phyloP scores from a whole-genome alignment of 2,329 filamentous ascomycete species.

The Mariannaea elegans region DNA sequence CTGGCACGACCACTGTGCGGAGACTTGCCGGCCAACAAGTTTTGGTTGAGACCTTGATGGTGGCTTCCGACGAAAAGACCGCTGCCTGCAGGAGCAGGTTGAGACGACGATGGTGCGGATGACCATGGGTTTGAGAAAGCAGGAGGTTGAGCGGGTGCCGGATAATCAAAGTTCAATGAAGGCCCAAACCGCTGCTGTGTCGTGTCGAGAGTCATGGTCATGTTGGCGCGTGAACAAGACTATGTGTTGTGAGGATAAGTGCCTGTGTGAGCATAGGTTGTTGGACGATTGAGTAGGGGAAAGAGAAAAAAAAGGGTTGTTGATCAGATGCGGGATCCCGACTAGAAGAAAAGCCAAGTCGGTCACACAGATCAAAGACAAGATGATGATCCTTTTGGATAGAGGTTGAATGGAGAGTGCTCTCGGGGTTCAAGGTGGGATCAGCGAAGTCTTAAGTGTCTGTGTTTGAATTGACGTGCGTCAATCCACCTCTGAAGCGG shows the following conservation, averaged over 20 bases:
- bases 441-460: conserved; percentile 70
- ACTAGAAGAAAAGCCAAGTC: conserved; percentile 56
- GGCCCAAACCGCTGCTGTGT: conserved; percentile 83
- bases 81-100: conserved; percentile 61
- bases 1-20: conserved; percentile 61
- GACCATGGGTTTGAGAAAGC: conserved; percentile 95
- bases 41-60: conserved; percentile 61
- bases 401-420: conserved; percentile 45
- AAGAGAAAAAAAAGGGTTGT: conserved; percentile 45
- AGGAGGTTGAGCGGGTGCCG: conserved; percentile 60
- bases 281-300: conserved; percentile 29
- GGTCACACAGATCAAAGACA: conserved; percentile 53
- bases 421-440: conserved; percentile 55
- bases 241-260: conserved; percentile 26
- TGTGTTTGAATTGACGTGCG: conserved; percentile 51
- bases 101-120: conserved; percentile 57
- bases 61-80: conserved; percentile 71
- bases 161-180: conserved; percentile 81
- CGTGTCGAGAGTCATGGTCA: conserved; percentile 96
- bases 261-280: conserved; percentile 37
- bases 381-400: conserved; percentile 46
- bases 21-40: conserved; percentile 58
- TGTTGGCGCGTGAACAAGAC: conserved; percentile 55
- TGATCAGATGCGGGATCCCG: conserved; percentile 64
- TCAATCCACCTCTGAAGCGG: conserved; percentile 50